These are phyloP conservation scores for Fusarium pininemorale DNA, from an alignment of 2,329 filamentous ascomycete genomes.

Conservation along the genomic window DNA sequence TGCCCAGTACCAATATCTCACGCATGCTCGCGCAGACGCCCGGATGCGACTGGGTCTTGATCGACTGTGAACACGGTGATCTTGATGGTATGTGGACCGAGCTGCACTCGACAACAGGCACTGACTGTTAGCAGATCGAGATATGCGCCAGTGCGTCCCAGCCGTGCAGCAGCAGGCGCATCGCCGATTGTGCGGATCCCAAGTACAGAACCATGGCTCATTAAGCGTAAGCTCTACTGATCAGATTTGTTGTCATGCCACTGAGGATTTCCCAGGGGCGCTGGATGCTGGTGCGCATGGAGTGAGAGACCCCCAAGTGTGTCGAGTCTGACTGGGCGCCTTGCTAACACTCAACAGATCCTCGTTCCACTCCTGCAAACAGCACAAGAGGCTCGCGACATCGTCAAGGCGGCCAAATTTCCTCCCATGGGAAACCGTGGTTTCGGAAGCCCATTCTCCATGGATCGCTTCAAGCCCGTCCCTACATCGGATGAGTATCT, in stretches of 20 bases:
- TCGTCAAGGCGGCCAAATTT: constrained; percentile 9
- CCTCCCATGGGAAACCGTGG: constrained; percentile 12
- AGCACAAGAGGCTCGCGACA: constrained; percentile 3
- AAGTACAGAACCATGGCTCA: constrained; percentile 14
- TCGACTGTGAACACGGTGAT: constrained; percentile 14
- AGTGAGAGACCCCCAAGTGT: not conserved
- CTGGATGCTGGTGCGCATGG: constrained; percentile 15
- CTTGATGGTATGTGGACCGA: not conserved
- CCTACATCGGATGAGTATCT: constrained; percentile 13
- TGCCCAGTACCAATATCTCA: constrained; percentile 10
- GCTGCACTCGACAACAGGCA: accelerated
- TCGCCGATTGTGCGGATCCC: constrained; percentile 19
- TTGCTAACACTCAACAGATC: not conserved
- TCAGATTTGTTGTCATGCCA: accelerated
- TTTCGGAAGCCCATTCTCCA: constrained; percentile 7
- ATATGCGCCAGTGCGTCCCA: constrained; percentile 13
- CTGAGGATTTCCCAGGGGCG: not conserved
- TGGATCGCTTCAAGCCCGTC: constrained; percentile 10
- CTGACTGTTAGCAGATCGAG: not conserved
- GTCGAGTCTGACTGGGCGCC: accelerated
- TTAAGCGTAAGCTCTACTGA: not conserved
- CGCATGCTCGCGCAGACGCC: constrained; percentile 12
- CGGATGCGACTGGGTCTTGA: constrained; percentile 6
- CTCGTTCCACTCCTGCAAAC: constrained; percentile 5
- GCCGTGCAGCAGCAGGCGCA: constrained; percentile 18